Evolutionary conservation across 345 rosid genomes (phyloP), one percentile per base, ranked within the genome.

Genomic region (Gossypium ekmanianum): DNA sequence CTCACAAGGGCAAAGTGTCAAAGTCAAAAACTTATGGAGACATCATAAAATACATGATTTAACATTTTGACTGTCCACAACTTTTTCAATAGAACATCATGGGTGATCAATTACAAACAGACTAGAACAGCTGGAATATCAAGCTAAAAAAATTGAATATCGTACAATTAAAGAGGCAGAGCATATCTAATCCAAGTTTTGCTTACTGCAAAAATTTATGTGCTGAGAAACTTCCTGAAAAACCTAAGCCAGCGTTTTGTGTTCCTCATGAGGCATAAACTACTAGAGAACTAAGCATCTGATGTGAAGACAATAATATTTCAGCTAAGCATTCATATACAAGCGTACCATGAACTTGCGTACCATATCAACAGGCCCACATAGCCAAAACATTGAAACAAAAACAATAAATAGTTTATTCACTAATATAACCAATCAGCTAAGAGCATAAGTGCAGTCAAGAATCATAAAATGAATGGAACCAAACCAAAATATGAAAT

Each of bases 71-170:
- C 7, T n/a, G 29, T 12, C 64, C 39, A 41, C 17, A 71, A 18
- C 18, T 9, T 41, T 71, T 56, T 71, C 51, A 55, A 41, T n/a
- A 55, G 7, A 71, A 51, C 7, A 51, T 17, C 27, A 55, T 11
- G 11, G 29, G 43, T 29, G 74, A 54, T 22, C 57, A 68, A 68
- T 39, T 14, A 50, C 34, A 50, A 26, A 47, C 22, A 26, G 44
- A 68, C 72, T 69, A 51, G 59, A 51, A 69, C 45, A 16, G 8
- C 73, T 13, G 9, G 72, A 18, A 68, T 68, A 48, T 22, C 56
- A 24, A 45, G 72, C 72, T 48, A 48, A 68, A 3, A 68, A 48
- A 47, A 52, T 41, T 50, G 18, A 24, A 66, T 12, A 41, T 22
- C 0, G 1, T n/a, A 11, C 4, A 68, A 20, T 27, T 7, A 22